Conservation (phyloP, 495 filamentous ascomycete genomes). For the Friedmanniomyces simplex region DNA sequence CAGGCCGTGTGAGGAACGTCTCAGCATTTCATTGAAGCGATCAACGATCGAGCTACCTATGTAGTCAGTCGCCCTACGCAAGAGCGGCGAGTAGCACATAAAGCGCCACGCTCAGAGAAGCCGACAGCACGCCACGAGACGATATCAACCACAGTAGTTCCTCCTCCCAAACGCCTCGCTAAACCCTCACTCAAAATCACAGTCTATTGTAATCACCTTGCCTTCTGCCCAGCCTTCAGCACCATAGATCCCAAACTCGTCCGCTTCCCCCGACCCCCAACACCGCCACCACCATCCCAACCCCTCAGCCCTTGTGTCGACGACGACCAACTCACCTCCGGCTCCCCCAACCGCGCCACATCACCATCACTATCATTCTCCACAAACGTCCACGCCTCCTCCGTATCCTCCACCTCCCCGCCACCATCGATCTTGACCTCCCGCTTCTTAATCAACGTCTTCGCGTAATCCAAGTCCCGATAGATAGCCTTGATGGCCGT, state of each 20-base stretch:
- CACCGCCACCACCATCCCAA: neutral
- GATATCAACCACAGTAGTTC: neutral
- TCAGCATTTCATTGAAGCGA: too few relatives aligned
- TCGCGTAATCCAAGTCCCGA: slow-evolving; percentile 92
- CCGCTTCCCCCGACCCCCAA: neutral
- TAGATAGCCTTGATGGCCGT: slow-evolving; percentile 89
- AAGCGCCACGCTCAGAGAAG: neutral
- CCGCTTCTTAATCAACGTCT: slow-evolving; percentile 62
- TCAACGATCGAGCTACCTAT: neutral
- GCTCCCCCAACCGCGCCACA: neutral
- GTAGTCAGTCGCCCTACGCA: neutral
- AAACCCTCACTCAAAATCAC: neutral
- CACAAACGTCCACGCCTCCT: slow-evolving; percentile 66
- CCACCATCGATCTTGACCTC: slow-evolving; percentile 32
- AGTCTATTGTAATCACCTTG: neutral
- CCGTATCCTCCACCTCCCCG: slow-evolving; percentile 38
- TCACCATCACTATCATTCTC: slow-evolving; percentile 49
- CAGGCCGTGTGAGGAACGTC: too few relatives aligned
- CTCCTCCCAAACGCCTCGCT: slow-evolving; percentile 3
- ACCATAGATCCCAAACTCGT: slow-evolving; percentile 6
- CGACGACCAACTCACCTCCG: neutral
- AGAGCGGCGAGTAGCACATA: neutral
- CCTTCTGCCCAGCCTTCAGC: neutral
- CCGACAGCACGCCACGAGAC: too few relatives aligned
- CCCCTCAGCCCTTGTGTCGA: neutral